Evolutionary conservation across 257 asterid genomes (phyloP).

Genomic region (Linderniella brevidens): DNA sequence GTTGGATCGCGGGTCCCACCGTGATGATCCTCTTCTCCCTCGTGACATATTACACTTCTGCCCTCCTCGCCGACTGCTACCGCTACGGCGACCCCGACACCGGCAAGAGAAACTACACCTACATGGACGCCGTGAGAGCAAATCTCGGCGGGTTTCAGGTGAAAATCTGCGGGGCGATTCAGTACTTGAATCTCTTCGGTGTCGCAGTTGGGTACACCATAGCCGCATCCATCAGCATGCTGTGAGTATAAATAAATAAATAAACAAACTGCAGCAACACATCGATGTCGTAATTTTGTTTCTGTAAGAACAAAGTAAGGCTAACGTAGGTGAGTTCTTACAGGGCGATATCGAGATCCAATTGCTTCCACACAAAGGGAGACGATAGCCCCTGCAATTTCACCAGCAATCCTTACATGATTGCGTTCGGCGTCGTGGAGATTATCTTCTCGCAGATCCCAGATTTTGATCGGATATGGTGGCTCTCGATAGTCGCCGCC

Average conservation of each 20-base stretch:
- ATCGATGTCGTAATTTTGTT: not conserved
- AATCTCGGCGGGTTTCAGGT: conserved; percentile 18
- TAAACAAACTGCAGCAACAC: not conserved
- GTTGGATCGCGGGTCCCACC: conserved; percentile 37
- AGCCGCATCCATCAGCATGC: not conserved
- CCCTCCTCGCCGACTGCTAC: conserved; percentile 26
- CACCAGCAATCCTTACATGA: conserved; percentile 37
- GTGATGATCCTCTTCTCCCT: conserved; percentile 25
- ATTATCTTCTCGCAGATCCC: conserved; percentile 38
- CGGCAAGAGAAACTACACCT: conserved; percentile 33
- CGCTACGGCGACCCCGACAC: conserved; percentile 29
- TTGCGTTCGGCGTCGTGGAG: conserved; percentile 26
- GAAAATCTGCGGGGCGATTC: not conserved
- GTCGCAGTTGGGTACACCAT: not conserved
- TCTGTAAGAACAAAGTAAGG: not conserved
- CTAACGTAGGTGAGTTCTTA: not conserved
- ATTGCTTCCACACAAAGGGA: conserved; percentile 30
- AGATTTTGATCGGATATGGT: conserved; percentile 35
- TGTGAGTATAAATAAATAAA: not conserved
- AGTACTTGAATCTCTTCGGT: conserved; percentile 1
- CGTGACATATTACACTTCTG: conserved; percentile 33
- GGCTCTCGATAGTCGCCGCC: conserved; percentile 47
- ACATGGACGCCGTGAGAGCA: conserved; percentile 34
- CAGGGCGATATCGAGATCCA: conserved; percentile 34
- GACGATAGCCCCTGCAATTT: conserved; percentile 20